A percentile compares a stretch with the other conserved stretches of the same genome.
Evolutionary conservation across 176 grass and related monocot genomes (phyloP).

Genomic region (Aegilops umbellulata): DNA sequence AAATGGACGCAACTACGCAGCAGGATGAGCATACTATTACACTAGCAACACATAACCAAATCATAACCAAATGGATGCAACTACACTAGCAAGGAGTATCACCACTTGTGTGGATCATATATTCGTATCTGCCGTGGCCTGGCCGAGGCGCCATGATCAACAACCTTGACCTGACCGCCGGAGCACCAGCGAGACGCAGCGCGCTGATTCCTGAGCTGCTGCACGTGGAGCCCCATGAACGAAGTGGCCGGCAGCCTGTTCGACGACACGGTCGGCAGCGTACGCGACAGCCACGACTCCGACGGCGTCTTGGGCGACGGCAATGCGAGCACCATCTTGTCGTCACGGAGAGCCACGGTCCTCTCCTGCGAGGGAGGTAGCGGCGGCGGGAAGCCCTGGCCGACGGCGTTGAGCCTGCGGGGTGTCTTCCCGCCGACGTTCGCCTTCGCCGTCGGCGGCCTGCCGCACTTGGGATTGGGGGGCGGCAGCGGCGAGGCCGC

Average conservation of each 20-base stretch:
- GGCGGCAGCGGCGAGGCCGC: background rate
- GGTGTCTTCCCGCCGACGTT: background rate
- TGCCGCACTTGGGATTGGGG: background rate
- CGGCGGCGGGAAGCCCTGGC: slow-evolving; percentile 25
- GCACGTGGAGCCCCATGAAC: slow-evolving; percentile 71
- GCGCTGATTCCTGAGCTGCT: slow-evolving; percentile 57
- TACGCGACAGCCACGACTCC: slow-evolving; percentile 84
- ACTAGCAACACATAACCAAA: too few species aligned
- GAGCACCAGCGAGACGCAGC: slow-evolving; percentile 2
- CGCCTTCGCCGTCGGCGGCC: background rate
- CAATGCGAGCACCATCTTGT: slow-evolving; percentile 27
- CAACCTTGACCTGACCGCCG: slow-evolving; percentile 14
- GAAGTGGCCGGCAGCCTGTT: slow-evolving; percentile 42
- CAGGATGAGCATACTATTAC: too few species aligned
- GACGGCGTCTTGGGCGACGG: slow-evolving; percentile 69
- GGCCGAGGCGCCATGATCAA: slow-evolving; percentile 6
- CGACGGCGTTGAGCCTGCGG: background rate
- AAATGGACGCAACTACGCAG: too few species aligned
- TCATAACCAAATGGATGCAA: too few species aligned
- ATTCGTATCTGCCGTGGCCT: slow-evolving; percentile 24
- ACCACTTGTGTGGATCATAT: background rate
- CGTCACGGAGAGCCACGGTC: background rate
- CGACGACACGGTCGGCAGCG: slow-evolving; percentile 63
- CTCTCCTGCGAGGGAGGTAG: slow-evolving; percentile 16
- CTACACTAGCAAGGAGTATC: too few species aligned